Percentiles rank a stretch among this genome's conserved stretches.
Evolutionary conservation across 2,329 filamentous ascomycete genomes (phyloP).

Genomic region (Fusarium tupiense): DNA sequence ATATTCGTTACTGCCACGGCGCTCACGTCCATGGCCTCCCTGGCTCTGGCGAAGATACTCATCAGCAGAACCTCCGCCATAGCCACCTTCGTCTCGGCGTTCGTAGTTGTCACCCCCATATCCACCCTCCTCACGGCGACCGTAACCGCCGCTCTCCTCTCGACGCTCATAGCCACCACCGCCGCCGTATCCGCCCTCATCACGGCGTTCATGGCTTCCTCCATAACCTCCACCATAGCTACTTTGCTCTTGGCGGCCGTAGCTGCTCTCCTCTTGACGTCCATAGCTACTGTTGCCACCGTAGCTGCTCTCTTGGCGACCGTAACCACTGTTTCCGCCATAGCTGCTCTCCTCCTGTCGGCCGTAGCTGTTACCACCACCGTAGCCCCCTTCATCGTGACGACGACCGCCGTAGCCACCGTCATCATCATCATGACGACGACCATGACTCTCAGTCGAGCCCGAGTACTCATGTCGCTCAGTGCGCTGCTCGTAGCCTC

Average conservation of each 20-base stretch:
- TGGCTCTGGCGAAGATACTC: conserved; percentile 37
- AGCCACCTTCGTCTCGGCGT: conserved; percentile 42
- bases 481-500: conserved; percentile 64
- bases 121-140: conserved; percentile 32
- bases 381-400: conserved; percentile 9
- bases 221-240: conserved; percentile 9
- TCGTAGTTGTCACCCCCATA: conserved; percentile 41
- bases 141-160: conserved; percentile 31
- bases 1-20: conserved; percentile 25
- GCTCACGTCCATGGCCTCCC: conserved; percentile 26
- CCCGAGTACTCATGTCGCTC: conserved; percentile 61
- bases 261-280: conserved; percentile 6
- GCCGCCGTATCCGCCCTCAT: conserved; percentile 24
- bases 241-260: conserved; percentile 14
- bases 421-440: conserved; percentile 19
- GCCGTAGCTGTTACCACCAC: conserved; percentile 9
- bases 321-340: neutral
- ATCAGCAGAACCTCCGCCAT: conserved; percentile 39
- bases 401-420: conserved; percentile 10
- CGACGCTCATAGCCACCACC: conserved; percentile 33
- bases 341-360: conserved; percentile 10
- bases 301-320: conserved; percentile 19
- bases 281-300: conserved; percentile 10
- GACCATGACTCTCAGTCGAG: conserved; percentile 46
- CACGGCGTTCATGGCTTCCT: conserved; percentile 29